Evolutionary conservation across 2,329 filamentous ascomycete genomes (phyloP).

Genomic region (Alternaria burnsii): DNA sequence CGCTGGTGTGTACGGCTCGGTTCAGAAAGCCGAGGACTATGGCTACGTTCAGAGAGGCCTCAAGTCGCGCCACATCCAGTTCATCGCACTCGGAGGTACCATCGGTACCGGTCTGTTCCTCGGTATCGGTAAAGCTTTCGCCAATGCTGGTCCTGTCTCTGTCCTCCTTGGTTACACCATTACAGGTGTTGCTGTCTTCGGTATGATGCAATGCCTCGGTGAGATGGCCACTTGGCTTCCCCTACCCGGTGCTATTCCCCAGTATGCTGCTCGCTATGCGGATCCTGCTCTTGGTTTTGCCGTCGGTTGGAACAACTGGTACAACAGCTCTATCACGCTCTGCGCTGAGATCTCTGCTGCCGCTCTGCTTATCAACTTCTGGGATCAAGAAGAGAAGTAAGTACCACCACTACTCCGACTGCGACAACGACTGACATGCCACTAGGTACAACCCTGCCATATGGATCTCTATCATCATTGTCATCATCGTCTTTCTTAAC

Average conservation of each 20-base stretch:
- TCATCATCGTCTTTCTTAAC: constrained; percentile 46
- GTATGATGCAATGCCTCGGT: constrained; percentile 55
- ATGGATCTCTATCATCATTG: constrained; percentile 49
- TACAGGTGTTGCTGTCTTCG: constrained; percentile 46
- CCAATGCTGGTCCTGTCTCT: constrained; percentile 45
- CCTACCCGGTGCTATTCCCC: constrained; percentile 49
- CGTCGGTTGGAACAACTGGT: constrained; percentile 40
- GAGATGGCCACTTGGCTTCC: constrained; percentile 55
- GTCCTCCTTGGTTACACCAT: constrained; percentile 49
- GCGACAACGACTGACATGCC: neutral
- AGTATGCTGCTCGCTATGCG: constrained; percentile 53
- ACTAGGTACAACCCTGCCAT: constrained; percentile 31
- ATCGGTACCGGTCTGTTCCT: constrained; percentile 55
- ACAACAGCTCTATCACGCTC: constrained; percentile 46
- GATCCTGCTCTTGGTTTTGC: constrained; percentile 55
- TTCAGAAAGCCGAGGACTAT: constrained; percentile 52
- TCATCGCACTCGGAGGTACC: constrained; percentile 67
- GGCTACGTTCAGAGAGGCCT: constrained; percentile 39
- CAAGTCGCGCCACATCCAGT: constrained; percentile 65
- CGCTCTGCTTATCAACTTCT: constrained; percentile 44
- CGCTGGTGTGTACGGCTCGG: constrained; percentile 62
- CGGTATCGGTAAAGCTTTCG: constrained; percentile 46
- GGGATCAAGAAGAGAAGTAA: constrained; percentile 41
- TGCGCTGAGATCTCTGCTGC: constrained; percentile 50
- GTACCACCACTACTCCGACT: neutral